Conservation (phyloP, 805 yeast genomes). For the Cyberlindnera galapagoensis region DNA sequence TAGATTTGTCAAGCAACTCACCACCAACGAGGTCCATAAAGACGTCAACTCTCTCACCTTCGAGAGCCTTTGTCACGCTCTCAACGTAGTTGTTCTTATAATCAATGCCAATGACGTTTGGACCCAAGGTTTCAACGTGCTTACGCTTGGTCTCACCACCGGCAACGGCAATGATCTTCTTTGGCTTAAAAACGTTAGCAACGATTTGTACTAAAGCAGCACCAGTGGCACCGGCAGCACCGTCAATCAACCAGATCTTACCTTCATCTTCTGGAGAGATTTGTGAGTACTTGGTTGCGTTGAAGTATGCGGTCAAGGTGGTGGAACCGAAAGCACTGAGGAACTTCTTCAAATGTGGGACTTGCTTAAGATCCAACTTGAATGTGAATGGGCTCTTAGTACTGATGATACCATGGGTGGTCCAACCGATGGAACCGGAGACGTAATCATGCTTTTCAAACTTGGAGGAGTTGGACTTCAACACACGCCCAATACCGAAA, state of each 20-base stretch:
- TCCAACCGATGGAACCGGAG: constrained; percentile 40
- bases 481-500: constrained; percentile 44
- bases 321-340: constrained; percentile 49
- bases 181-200: constrained; percentile 43
- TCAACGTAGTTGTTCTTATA: constrained; percentile 37
- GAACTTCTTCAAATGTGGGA: constrained; percentile 32
- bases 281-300: constrained; percentile 43
- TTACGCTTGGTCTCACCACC: constrained; percentile 52
- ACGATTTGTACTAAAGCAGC: constrained; percentile 52
- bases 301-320: constrained; percentile 56
- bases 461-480: constrained; percentile 37
- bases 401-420: constrained; percentile 35
- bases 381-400: constrained; percentile 4
- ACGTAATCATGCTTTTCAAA: constrained; percentile 40
- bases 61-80: constrained; percentile 35
- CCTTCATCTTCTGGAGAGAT: constrained; percentile 32
- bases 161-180: constrained; percentile 53
- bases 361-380: constrained; percentile 15
- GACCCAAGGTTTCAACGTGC: constrained; percentile 48
- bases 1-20: constrained; percentile 40
- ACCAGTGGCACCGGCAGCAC: constrained; percentile 77
- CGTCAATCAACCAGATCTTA: constrained; percentile 48
- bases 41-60: constrained; percentile 42
- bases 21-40: constrained; percentile 67
- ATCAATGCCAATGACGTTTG: constrained; percentile 45